A percentile compares a stretch with the other conserved stretches of the same genome.
These are phyloP conservation scores for Saccharomycodes ludwigii DNA, from an alignment of 805 yeast species.

Conservation along the genomic window DNA sequence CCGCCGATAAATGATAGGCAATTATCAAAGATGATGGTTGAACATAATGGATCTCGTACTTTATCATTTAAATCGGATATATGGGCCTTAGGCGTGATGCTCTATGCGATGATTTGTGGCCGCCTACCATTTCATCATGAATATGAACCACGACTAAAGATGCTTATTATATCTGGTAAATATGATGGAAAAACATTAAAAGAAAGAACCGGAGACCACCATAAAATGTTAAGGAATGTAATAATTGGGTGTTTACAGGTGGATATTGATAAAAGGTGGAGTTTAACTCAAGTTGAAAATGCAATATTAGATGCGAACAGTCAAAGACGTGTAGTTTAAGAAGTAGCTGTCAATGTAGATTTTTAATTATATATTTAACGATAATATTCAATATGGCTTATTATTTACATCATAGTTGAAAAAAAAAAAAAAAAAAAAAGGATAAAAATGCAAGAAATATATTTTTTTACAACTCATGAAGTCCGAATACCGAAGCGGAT, in stretches of 20 bases:
- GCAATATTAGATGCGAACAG: too few relatives aligned
- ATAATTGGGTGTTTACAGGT: slow-evolving; percentile 42
- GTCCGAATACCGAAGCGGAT: too few relatives aligned
- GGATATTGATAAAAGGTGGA: slow-evolving; percentile 41
- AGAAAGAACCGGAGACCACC: slow-evolving; percentile 1
- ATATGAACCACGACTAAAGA: slow-evolving; percentile 69
- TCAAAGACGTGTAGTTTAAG: slow-evolving; percentile 1
- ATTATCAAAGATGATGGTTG: too few relatives aligned
- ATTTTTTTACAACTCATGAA: too few relatives aligned
- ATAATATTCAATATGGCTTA: neutral
- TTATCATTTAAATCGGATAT: slow-evolving; percentile 42
- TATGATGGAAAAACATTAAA: slow-evolving; percentile 32
- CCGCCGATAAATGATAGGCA: too few relatives aligned
- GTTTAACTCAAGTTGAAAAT: slow-evolving; percentile 27
- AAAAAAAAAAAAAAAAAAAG: neutral
- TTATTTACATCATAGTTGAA: neutral
- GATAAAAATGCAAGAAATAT: neutral
- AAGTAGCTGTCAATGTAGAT: too few relatives aligned
- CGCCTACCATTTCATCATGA: slow-evolving; percentile 72
- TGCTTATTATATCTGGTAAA: slow-evolving; percentile 57
- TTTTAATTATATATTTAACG: neutral
- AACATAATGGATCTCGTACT: too few relatives aligned
- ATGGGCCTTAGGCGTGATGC: slow-evolving; percentile 82
- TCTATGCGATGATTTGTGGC: slow-evolving; percentile 63
- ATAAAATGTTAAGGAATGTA: slow-evolving; percentile 20